Evolutionary conservation across 306 rosid species (phyloP), one percentile per base, ranked within the genome.

Genomic region (Dalbergia cochinchinensis): DNA sequence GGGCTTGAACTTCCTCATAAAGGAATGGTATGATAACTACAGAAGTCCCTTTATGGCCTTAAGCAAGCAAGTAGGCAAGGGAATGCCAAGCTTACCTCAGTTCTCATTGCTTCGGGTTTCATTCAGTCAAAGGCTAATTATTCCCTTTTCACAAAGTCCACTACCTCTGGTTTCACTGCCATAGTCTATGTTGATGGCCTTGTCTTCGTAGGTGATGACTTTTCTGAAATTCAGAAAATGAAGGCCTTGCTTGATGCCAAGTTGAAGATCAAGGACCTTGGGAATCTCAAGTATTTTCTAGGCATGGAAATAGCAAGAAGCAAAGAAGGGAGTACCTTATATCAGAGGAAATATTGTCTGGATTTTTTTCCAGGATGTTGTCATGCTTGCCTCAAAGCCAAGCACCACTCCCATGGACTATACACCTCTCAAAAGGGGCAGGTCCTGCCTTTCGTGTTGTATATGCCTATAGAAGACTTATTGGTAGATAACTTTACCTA

Each of bases 191-290:
- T 64, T 3, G 69, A 35, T 15, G 69, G 37, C 4, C 22, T 64
- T 0, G 22, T 35, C 0, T 5, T 64, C 0, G 12, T 5, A 2
- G 26, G 48, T 0, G 15, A 8, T 15, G n/a, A 64, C 3, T 1
- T n/a, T 0, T 4, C 0, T 5, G 48, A 64, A 1, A 64, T 64
- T 0, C 0, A 15, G 0, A 7, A 0, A 0, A 0, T 64, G 1
- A 64, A 64, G 4, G 0, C 1, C 4, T 6, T 6, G 0, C 42
- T 64, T 0, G 12, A 64, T 35, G 0, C 2, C 0, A 8, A 7
- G 1, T 35, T 64, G 4, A 31, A 4, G 4, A 64, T 34, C 8
- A 64, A 64, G 1, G 69, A 64, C 4, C 19, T 64, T 7, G 48
- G 48, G 0, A 0, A 3, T 2, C 14, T 20, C 0, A 12, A 47